Evolutionary conservation across 768 basidiomycete species (phyloP), one percentile per base, ranked within the genome.

Genomic region (Agaricus blazei): DNA sequence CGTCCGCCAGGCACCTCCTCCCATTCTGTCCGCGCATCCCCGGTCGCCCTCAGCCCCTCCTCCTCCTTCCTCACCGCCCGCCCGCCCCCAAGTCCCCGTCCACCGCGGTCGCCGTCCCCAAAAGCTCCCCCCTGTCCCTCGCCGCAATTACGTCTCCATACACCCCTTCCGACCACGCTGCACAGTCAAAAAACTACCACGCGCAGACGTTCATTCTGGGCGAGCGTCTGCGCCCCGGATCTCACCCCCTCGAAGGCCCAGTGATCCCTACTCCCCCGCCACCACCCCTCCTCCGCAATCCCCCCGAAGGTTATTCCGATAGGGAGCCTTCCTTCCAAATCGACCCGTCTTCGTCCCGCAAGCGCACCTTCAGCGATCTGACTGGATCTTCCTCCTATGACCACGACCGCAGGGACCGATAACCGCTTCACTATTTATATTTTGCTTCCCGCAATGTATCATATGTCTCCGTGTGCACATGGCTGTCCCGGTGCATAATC

Each of bases 201-300:
- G 85, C 86, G 86, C 86, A 87, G 86, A 85, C 80, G 85, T 78
- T 76, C 77, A 79, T 63, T 64, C 84, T 80, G 85, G 85, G 86
- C 83, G 82, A 72, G 79, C 80, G 84, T 85, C 86, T 87, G 86
- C 86, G 85, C 83, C 78, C 61, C 75, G 70, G 66, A 65, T 64
- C 59, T 64, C 65, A 51, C 59, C 63, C 60, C 63, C 68, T 48
- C 64, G 70, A 71, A 70, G 74, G 60, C 75, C 69, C 67, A 78
- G 75, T 68, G 74, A 64, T 62, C 67, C 63, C 42, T 64, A 62
- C 58, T 61, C 26, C 27, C 7, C 50, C 42, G 37, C 40, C 57
- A 24, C 51, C 45, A 40, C 28, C 56, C 7, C 11, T 11, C 34
- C 11, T 11, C 7, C 31, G 36, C 54, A 29, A 29, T 47, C 43